Conservation (phyloP, 1,284 basidiomycete genomes). For the Fistulinella staudtii region DNA sequence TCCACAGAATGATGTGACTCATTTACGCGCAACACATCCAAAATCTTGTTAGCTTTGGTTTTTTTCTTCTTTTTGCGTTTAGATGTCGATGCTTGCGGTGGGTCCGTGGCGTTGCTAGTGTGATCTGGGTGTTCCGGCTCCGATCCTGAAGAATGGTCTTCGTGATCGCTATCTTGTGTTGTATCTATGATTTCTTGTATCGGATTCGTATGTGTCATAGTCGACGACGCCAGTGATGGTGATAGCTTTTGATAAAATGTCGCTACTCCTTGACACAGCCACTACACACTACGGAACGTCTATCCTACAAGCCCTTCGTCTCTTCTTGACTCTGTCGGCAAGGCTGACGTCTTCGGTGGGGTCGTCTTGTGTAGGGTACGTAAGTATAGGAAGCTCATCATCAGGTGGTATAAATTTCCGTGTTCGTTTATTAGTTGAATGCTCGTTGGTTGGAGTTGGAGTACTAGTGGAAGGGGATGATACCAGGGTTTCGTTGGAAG, state of each 20-base stretch:
- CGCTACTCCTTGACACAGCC: slow-evolving; percentile 13
- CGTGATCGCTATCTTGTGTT: slow-evolving; percentile 31
- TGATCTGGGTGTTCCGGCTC: slow-evolving; percentile 38
- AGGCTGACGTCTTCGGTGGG: too few relatives aligned
- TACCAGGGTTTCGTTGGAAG: slow-evolving; percentile 40
- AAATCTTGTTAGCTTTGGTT: slow-evolving; percentile 56
- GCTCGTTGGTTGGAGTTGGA: slow-evolving; percentile 11
- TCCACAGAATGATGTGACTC: slow-evolving; percentile 58
- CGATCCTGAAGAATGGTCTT: slow-evolving; percentile 31
- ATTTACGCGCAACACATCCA: slow-evolving; percentile 49
- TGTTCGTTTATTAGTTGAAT: slow-evolving; percentile 19
- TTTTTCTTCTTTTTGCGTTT: slow-evolving; percentile 78
- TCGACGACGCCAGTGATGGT: not conserved
- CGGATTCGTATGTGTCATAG: slow-evolving; percentile 33
- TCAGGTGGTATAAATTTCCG: slow-evolving; percentile 2
- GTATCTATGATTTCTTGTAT: slow-evolving; percentile 43
- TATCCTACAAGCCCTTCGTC: too few relatives aligned
- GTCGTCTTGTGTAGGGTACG: too few relatives aligned
- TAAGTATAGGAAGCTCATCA: slow-evolving; percentile 11
- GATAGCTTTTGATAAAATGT: not conserved
- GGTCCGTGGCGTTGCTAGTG: slow-evolving; percentile 13
- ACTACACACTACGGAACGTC: slow-evolving; percentile 16
- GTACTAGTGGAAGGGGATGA: slow-evolving; percentile 13
- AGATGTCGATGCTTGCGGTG: slow-evolving; percentile 39
- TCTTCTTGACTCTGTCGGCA: slow-evolving; percentile 37